Conservation (phyloP, 768 basidiomycete species). For the Lactarius indigo region DNA sequence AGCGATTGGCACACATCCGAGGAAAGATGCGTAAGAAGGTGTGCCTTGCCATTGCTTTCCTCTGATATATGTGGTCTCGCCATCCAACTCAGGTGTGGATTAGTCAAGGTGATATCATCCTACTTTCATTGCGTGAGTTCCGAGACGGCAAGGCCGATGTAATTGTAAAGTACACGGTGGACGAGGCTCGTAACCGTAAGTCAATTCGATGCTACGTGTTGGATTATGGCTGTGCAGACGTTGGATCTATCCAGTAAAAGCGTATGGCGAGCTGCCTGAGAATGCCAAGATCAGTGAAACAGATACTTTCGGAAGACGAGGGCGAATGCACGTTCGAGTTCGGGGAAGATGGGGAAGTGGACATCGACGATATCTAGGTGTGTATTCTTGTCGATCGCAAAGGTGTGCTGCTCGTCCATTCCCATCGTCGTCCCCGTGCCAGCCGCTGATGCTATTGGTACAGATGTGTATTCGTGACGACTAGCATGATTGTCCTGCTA, state of each 20-base stretch:
- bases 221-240: neutral
- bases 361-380: slow-evolving; percentile 82
- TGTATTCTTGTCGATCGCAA: slow-evolving; percentile 24
- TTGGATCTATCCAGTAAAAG: slow-evolving; percentile 64
- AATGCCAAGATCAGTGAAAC: slow-evolving; percentile 98
- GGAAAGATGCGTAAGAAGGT: slow-evolving; percentile 99
- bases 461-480: slow-evolving; percentile 24
- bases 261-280: slow-evolving; percentile 95
- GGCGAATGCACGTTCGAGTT: slow-evolving; percentile 90
- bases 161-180: slow-evolving; percentile 97
- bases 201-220: slow-evolving; percentile 21
- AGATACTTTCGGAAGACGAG: slow-evolving; percentile 87
- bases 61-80: neutral
- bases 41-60: slow-evolving; percentile 27
- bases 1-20: slow-evolving; percentile 94
- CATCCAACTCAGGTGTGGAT: slow-evolving; percentile 82
- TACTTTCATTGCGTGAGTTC: slow-evolving; percentile 95
- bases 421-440: neutral
- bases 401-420: slow-evolving; percentile 7
- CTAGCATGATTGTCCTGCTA: slow-evolving; percentile 15
- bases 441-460: neutral
- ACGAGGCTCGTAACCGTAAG: slow-evolving; percentile 82
- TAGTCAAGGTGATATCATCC: slow-evolving; percentile 95
- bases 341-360: slow-evolving; percentile 82
- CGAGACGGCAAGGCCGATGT: slow-evolving; percentile 99